Evolutionary conservation across 2,329 filamentous ascomycete genomes (phyloP), one percentile per base, ranked within the genome.

Genomic region (Drechslera avenae): DNA sequence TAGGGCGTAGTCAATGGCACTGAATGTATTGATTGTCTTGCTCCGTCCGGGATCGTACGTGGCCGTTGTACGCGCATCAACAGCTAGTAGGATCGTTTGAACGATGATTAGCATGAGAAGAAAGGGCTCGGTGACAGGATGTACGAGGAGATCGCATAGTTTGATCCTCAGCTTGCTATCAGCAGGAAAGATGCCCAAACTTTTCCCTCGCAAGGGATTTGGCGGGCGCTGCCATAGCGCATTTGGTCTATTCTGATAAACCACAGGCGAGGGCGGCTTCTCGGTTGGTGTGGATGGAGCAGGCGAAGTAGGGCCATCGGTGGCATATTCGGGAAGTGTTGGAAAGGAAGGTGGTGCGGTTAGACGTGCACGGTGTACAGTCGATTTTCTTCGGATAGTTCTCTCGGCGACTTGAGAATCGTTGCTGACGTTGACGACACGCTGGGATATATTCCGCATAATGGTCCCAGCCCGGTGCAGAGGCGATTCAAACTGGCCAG

Each of bases 351-450:
- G 79, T 1, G 82, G 79, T 40, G 74, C 80, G 47, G 84, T 67
- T 69, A 83, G 67, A 76, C 82, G 67, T 57, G 78, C 68, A 73
- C 82, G 61, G 76, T 79, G 62, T 77, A 86, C 61, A 71, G 83
- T 72, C 76, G 87, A 71, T 78, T 86, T 78, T 39, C 84, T 81
- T 34, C 84, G 81, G 18, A 86, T 81, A 43, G 84, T 86, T 56
- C 88, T 86, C 70, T 96, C 91, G 13, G 92, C 80, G 16, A 90
- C 78, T 63, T 97, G 90, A 4, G 87, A 88, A 66, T 97, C 94
- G 69, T 96, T 96, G 75, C 91, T 96, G 64, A 99, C 84, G 68
- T 97, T 97, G 67, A 99, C 94, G 48, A 99, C 92, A 78, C 94
- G 90, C 76, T 97, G 92, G 26, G 95, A 97, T 86, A 99, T 96